Evolutionary conservation across 768 basidiomycete species (phyloP).

Genomic region (Trametes punicea): DNA sequence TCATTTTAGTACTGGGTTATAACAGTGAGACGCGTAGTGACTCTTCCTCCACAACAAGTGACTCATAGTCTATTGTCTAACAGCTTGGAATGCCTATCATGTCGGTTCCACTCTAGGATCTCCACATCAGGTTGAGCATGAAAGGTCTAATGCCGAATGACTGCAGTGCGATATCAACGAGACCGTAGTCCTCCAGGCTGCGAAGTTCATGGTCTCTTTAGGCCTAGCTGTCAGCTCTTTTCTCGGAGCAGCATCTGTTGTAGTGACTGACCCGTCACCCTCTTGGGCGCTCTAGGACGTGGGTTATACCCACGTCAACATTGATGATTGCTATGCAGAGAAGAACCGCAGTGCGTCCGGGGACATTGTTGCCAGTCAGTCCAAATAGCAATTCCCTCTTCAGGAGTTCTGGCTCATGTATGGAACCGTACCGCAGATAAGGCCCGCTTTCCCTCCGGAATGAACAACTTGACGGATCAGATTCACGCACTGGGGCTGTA

Average conservation of each 20-base stretch:
- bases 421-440: constrained; percentile 34
- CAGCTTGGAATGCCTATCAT: constrained; percentile 71
- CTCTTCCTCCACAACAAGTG: background rate
- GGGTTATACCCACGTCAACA: constrained; percentile 56
- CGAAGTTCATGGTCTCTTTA: constrained; percentile 47
- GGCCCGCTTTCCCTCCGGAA: constrained; percentile 53
- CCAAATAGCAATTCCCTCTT: background rate
- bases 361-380: constrained; percentile 52
- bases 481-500: constrained; percentile 58
- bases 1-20: constrained; percentile 51
- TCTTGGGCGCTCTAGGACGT: constrained; percentile 38
- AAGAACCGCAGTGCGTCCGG: constrained; percentile 49
- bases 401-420: background rate
- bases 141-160: background rate
- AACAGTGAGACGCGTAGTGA: constrained; percentile 56
- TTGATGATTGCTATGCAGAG: constrained; percentile 67
- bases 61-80: background rate
- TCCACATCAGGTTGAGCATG: background rate
- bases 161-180: constrained; percentile 60
- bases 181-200: constrained; percentile 45
- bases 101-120: constrained; percentile 32
- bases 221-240: constrained; percentile 39
- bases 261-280: background rate
- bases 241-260: background rate
- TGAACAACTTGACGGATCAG: constrained; percentile 52